phyloP scores from a whole-genome alignment of 495 filamentous ascomycete species.

The Annulohypoxylon bovei region DNA sequence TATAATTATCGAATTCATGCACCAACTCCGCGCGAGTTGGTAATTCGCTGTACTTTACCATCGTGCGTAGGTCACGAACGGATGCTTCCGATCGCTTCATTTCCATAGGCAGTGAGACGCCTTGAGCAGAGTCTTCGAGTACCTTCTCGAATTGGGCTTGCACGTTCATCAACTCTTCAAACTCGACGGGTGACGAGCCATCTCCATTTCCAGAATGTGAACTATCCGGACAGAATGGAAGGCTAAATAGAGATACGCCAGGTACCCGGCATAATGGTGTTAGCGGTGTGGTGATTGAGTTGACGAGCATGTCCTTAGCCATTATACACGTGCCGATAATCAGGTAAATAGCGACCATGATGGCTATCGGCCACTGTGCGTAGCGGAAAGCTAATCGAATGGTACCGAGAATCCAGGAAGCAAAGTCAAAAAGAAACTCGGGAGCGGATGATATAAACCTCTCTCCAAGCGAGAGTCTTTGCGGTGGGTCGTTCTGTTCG shows the following conservation, averaged over 20 bases:
- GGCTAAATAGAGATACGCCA: constrained; percentile 62
- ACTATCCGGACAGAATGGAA: constrained; percentile 67
- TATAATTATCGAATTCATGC: constrained; percentile 72
- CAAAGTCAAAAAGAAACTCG: constrained; percentile 43
- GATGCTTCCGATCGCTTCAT: constrained; percentile 77
- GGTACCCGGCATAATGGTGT: constrained; percentile 73
- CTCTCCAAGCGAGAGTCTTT: constrained; percentile 23
- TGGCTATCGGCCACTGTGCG: constrained; percentile 64
- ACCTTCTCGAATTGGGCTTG: constrained; percentile 74
- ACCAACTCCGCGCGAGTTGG: constrained; percentile 67
- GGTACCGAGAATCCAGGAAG: constrained; percentile 60
- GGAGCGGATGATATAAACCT: constrained; percentile 41
- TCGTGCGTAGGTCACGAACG: constrained; percentile 76
- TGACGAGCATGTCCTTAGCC: constrained; percentile 61
- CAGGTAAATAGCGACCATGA: constrained; percentile 63
- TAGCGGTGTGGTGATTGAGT: constrained; percentile 59
- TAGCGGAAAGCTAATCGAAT: constrained; percentile 59
- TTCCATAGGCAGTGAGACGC: constrained; percentile 69
- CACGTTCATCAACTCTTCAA: constrained; percentile 71
- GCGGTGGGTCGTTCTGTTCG: neutral
- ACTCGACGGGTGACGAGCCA: constrained; percentile 59
- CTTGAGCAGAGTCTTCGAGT: constrained; percentile 65
- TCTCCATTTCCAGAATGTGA: constrained; percentile 7
- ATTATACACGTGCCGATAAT: constrained; percentile 59
- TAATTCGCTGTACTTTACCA: constrained; percentile 62